Base-by-base conservation (phyloP, 2,329 filamentous ascomycete species). In the Colletotrichum lindemuthianum region DNA sequence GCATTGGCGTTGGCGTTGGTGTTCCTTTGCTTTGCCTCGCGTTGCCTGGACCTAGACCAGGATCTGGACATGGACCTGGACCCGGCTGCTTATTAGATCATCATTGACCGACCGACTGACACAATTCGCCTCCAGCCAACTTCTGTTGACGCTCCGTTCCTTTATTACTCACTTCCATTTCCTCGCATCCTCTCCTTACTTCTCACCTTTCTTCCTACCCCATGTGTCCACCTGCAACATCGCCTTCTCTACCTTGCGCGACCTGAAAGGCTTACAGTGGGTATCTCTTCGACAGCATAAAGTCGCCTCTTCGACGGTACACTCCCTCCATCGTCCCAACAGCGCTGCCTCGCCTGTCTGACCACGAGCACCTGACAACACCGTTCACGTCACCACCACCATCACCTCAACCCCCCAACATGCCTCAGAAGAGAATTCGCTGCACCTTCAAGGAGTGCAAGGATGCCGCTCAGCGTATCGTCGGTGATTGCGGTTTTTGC, bases 401-500 rank as follows among this genome's bases (percentile, higher is more conserved):
- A 36, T 4, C 24, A 24, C n/a, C n/a, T n/a, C 39, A 48, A 60
- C 65, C 60, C 49, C 49, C 69, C 74, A 79, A 58, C 70, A 90
- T 89, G 86, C 86, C 90, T 68, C 85, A 89, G 67, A 92, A 90
- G 82, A 93, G 92, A 85, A 88, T 91, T 71, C 90, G 92, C 72
- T 98, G 96, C 84, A 90, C 86, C 69, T 93, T 92, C 82, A 94
- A 95, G 80, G 90, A 93, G 71, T 98, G 96, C 88, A 92, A 89
- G 76, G 90, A 93, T 72, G 86, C 87, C 36, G 94, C 93, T 13
- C 94, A 97, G 79, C 90, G 92, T 69, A 97, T 99, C 73, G 92
- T 97, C 65, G 96, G 96, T 59, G 95, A 98, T 82, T 99, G 96
- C 81, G 90, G 89, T 67, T 98, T 98, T 84, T 99, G 96, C 83